phyloP scores from a whole-genome alignment of 139 green algal genomes.

The Spirogloea muscicola region DNA sequence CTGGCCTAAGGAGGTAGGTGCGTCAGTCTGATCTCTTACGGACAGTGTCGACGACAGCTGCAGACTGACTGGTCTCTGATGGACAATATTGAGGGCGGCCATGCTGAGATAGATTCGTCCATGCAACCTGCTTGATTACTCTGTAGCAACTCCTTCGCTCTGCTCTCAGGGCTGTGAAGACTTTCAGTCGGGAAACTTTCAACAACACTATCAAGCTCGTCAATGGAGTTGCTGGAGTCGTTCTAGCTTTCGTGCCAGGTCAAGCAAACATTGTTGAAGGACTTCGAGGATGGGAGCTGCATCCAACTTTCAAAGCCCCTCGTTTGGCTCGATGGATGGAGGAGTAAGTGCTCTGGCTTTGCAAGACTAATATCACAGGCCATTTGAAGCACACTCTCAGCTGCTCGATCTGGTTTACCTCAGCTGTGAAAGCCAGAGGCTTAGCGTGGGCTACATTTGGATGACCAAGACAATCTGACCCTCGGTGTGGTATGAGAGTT shows the following conservation, averaged over 20 bases:
- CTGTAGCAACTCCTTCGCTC: too few species aligned
- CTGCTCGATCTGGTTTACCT: neutral
- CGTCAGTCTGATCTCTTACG: too few species aligned
- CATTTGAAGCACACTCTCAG: neutral
- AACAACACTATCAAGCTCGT: conserved; percentile 44
- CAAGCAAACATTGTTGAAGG: conserved; percentile 7
- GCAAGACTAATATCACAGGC: neutral
- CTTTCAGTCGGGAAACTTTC: conserved; percentile 35
- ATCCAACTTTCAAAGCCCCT: conserved; percentile 15
- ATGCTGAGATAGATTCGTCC: too few species aligned
- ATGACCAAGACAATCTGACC: neutral
- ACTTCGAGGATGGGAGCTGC: conserved; percentile 17
- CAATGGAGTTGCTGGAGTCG: conserved; percentile 32
- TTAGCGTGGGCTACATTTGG: neutral
- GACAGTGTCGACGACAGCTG: too few species aligned
- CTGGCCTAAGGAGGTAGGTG: too few species aligned
- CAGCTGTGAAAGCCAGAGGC: too few species aligned
- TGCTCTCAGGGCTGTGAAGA: conserved; percentile 49
- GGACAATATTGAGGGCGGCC: too few species aligned
- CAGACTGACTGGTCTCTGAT: too few species aligned
- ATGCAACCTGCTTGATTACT: too few species aligned
- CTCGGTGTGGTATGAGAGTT: neutral
- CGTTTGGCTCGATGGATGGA: conserved; percentile 26
- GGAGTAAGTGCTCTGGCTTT: conserved; percentile 5
- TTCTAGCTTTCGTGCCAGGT: conserved; percentile 5